Evolutionary conservation across 2,329 filamentous ascomycete genomes (phyloP).

Genomic region (Alternaria gansuensis): DNA sequence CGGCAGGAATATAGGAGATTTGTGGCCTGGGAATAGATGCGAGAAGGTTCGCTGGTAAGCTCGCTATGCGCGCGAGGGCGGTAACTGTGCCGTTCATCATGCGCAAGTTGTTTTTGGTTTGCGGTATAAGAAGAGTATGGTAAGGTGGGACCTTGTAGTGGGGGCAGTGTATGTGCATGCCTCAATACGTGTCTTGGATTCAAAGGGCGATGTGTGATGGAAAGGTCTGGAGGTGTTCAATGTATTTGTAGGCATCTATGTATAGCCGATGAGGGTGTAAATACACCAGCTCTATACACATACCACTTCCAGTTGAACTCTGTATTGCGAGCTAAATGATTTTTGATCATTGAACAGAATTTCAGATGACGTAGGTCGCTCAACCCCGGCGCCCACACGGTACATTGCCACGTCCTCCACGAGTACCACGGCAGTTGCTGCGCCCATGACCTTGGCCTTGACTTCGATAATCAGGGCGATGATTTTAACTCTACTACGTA

Average conservation of each 20-base stretch:
- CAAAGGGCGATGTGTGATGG: background rate
- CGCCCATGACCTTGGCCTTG: background rate
- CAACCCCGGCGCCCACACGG: background rate
- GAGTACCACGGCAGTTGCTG: background rate
- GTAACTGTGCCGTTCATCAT: slow-evolving; percentile 4
- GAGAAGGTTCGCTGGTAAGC: background rate
- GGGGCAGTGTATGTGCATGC: background rate
- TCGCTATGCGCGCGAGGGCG: background rate
- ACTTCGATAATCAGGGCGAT: background rate
- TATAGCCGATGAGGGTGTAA: background rate
- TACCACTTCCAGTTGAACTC: background rate
- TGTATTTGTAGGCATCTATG: background rate
- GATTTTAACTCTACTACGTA: background rate
- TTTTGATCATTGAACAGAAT: background rate
- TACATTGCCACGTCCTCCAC: background rate
- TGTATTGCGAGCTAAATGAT: background rate
- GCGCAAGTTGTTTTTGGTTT: too few relatives aligned
- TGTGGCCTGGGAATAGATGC: background rate
- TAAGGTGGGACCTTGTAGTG: rapidly evolving
- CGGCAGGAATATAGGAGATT: slow-evolving; percentile 23
- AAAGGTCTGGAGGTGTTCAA: background rate
- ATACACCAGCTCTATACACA: background rate
- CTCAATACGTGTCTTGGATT: background rate
- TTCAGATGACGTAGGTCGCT: background rate
- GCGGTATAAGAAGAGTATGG: background rate